phyloP scores from a whole-genome alignment of 2,329 filamentous ascomycete species.

The Blastomyces silverae region DNA sequence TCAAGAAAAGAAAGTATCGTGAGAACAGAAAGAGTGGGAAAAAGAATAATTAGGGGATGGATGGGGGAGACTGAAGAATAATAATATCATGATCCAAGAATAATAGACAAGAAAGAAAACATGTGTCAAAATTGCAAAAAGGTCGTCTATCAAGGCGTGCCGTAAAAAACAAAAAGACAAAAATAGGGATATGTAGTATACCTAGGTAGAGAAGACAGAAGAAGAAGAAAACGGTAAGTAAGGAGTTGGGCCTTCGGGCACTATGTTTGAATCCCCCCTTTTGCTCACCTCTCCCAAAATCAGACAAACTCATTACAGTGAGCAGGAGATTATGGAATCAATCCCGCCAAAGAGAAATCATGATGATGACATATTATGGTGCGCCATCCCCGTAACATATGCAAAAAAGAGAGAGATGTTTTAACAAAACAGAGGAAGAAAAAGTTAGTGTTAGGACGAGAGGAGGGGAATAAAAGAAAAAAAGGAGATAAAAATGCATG shows the following conservation, averaged over 20 bases:
- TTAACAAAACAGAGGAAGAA: neutral
- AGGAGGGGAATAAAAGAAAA: neutral
- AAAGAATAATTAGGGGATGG: neutral
- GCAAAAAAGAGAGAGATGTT: neutral
- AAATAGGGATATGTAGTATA: neutral
- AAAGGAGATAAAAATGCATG: neutral
- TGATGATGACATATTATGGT: constrained; percentile 4
- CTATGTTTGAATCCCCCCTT: neutral
- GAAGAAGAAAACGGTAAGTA: neutral
- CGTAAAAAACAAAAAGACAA: too few species aligned
- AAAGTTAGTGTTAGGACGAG: neutral
- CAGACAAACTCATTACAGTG: neutral
- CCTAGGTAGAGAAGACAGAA: neutral
- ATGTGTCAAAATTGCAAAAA: constrained; percentile 5
- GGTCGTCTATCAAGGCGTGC: neutral
- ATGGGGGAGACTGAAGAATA: neutral
- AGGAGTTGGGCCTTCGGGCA: neutral
- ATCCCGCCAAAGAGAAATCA: neutral
- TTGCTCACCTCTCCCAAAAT: neutral
- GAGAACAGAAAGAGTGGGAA: neutral
- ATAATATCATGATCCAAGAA: constrained; percentile 10
- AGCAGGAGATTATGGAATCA: constrained; percentile 1
- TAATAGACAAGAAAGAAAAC: constrained; percentile 6
- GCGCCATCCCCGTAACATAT: constrained; percentile 6
- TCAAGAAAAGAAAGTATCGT: neutral